A percentile compares a stretch with the other conserved stretches of the same genome.
These are phyloP conservation scores for Comarum palustre DNA, from an alignment of 306 rosid genomes.

Conservation along the genomic window DNA sequence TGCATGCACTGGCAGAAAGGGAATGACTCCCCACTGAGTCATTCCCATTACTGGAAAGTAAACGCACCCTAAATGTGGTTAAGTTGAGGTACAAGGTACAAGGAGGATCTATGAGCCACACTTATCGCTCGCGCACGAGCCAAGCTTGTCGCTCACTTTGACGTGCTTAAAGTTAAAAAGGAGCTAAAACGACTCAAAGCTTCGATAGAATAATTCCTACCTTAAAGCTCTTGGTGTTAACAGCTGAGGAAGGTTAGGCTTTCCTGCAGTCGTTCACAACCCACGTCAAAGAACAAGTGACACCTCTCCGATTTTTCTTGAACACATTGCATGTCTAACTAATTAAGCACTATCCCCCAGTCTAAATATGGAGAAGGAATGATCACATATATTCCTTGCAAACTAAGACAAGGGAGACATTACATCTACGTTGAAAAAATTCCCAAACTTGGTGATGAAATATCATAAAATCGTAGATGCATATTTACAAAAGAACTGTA, in stretches of 20 bases:
- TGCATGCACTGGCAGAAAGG: no score
- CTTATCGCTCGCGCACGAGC: no score
- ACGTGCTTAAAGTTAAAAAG: not conserved
- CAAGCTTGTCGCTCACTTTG: no score
- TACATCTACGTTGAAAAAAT: not conserved
- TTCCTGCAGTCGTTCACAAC: not conserved
- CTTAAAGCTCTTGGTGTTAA: constrained; percentile 15
- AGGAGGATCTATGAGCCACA: no score
- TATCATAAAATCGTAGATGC: not conserved
- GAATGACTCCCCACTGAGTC: no score
- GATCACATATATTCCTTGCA: not conserved
- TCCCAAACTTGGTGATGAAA: not conserved
- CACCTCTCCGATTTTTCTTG: not conserved
- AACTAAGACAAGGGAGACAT: not conserved
- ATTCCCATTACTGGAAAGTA: no score
- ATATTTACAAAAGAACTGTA: not conserved
- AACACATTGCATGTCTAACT: not conserved
- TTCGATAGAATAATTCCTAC: not conserved
- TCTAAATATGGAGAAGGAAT: not conserved
- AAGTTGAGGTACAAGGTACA: no score
- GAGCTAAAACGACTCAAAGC: not conserved
- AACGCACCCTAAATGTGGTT: no score
- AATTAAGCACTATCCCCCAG: not conserved
- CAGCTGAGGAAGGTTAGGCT: not conserved
- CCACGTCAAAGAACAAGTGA: not conserved